Evolutionary conservation across 192 early-diverging fungal genomes (phyloP), one percentile per base, ranked within the genome.

Genomic region (Coemansia sp.): DNA sequence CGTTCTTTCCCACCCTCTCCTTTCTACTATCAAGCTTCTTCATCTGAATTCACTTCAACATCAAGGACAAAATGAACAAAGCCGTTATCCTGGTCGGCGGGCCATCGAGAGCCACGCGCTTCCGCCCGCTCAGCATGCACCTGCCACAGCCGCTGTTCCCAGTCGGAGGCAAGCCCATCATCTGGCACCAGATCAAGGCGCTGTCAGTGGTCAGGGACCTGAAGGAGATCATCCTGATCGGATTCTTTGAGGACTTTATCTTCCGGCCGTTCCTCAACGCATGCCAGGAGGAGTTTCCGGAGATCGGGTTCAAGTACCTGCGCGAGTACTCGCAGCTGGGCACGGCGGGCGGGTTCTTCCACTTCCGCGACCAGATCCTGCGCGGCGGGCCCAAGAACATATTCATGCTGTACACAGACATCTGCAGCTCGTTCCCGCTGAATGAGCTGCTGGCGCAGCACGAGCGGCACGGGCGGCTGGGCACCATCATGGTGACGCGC

Each of bases 141-240:
- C 86, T 87, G 9, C 97, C 97, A 40, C 96, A 99, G 79, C 95
- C 97, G n/a, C 84, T 99, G 61, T 99, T 99, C 83, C 97, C 97
- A 13, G 93, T 99, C 54, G 97, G 94, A 28, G 95, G 95, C 22
- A 83, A 84, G 48, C 95, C 97, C 62, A 92, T 97, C 82, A 96
- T 99, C 82, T 92, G 89, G 72, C 97, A 99, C 84, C 97, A 97
- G 77, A 88, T 99, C 64, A 86, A 87, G 41, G 94, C 95, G 9
- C 85, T 99, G 30, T 90, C 94, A 19, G 91, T 89, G 76, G 82
- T 97, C 42, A 82, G 87, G 41, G 92, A 87, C 37, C 84, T 99
- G 67, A 91, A 88, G 70, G 97, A 99, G 75, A 94, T 99, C 57
- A 81, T 97, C 48, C 81, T 97, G 50, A 87, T 99, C 64, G 97